These are phyloP conservation scores for Ascochyta viciae-villosae DNA, from an alignment of 2,329 filamentous ascomycete genomes.

Conservation along the genomic window DNA sequence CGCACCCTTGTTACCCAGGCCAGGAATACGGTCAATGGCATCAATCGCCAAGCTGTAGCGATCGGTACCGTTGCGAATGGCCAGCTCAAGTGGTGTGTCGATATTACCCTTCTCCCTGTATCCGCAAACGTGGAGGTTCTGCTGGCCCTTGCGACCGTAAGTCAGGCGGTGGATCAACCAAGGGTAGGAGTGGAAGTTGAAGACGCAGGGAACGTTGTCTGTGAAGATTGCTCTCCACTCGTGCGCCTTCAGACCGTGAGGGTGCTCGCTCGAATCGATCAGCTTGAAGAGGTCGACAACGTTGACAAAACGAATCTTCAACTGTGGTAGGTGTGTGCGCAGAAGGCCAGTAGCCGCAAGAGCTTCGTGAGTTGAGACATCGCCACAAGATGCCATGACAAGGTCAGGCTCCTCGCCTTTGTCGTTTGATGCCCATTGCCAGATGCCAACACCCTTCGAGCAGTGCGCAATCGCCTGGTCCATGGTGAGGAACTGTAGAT, in stretches of 20 bases:
- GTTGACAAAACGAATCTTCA: conserved; percentile 82
- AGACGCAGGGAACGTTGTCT: conserved; percentile 73
- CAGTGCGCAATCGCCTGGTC: conserved; percentile 77
- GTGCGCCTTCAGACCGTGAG: conserved; percentile 66
- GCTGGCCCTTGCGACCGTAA: conserved; percentile 74
- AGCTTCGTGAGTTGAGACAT: conserved; percentile 76
- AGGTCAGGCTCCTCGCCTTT: conserved; percentile 72
- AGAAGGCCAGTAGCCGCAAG: conserved; percentile 77
- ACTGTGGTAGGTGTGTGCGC: conserved; percentile 71
- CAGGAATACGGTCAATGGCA: conserved; percentile 72
- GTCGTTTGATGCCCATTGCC: conserved; percentile 78
- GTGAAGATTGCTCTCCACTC: conserved; percentile 78
- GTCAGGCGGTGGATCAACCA: conserved; percentile 80
- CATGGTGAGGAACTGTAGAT: conserved; percentile 78
- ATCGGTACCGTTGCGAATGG: conserved; percentile 79
- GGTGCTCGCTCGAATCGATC: conserved; percentile 72
- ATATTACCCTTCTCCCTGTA: conserved; percentile 88
- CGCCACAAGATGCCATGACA: conserved; percentile 78
- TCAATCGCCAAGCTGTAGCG: conserved; percentile 79
- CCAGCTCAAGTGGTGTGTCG: conserved; percentile 79
- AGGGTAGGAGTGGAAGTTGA: conserved; percentile 86
- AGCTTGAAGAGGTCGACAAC: conserved; percentile 83
- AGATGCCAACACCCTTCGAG: conserved; percentile 79
- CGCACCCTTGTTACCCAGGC: conserved; percentile 68
- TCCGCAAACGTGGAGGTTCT: conserved; percentile 75